Percentiles rank a stretch among this genome's conserved stretches.
Conservation (phyloP, 106 monocot genomes). For the Agapanthus africanus region DNA sequence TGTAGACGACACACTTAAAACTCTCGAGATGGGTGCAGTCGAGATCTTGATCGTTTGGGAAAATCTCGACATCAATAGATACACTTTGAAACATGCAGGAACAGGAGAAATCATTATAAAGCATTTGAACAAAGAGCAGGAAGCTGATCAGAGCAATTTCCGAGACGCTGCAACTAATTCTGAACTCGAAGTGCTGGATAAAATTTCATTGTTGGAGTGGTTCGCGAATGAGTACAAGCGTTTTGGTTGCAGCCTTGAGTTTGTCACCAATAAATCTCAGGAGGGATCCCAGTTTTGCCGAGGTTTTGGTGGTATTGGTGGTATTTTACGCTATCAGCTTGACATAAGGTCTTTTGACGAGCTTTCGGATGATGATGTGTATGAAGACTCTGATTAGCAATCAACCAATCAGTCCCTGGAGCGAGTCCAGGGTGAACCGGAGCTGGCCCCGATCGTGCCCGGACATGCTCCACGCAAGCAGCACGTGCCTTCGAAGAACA, state of each 20-base stretch:
- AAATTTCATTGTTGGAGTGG: constrained; percentile 22
- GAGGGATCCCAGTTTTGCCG: constrained; percentile 30
- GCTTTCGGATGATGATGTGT: constrained; percentile 28
- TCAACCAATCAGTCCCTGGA: constrained; percentile 31
- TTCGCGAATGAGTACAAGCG: constrained; percentile 25
- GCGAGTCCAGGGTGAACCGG: constrained; percentile 16
- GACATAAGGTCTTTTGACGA: constrained; percentile 56
- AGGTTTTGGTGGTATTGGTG: constrained; percentile 26
- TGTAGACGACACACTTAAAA: constrained; percentile 19
- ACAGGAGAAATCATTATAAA: constrained; percentile 36
- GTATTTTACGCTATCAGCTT: constrained; percentile 44
- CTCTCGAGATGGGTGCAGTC: constrained; percentile 29
- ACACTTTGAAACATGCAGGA: constrained; percentile 24
- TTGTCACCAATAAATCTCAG: constrained; percentile 30
- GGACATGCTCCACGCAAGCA: constrained; percentile 13
- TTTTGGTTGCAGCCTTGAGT: constrained; percentile 25
- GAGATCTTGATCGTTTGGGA: constrained; percentile 26
- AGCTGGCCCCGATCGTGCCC: constrained; percentile 11
- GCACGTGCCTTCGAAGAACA: constrained; percentile 5
- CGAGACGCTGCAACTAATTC: constrained; percentile 24
- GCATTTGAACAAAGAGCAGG: constrained; percentile 34
- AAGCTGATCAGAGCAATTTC: constrained; percentile 34
- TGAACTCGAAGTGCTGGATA: constrained; percentile 28
- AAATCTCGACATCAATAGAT: constrained; percentile 35
- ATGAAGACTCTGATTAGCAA: constrained; percentile 57